Evolutionary conservation across 192 early-diverging fungal species (phyloP), one percentile per base, ranked within the genome.

Genomic region (Haplosporangium gracile): DNA sequence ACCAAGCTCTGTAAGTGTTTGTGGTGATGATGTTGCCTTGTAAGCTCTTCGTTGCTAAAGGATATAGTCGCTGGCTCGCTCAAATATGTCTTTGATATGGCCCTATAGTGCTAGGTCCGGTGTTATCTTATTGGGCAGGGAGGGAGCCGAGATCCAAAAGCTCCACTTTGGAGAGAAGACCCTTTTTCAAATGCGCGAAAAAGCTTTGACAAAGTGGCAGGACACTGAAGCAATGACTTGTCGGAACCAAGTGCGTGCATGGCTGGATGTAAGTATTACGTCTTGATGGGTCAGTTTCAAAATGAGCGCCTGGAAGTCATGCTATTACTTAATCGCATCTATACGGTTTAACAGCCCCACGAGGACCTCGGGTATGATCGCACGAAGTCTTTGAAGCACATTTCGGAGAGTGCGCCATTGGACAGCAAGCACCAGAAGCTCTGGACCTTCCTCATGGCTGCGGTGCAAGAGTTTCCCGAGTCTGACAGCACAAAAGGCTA

Each of bases 231-330:
- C n/a, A n/a, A n/a, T n/a, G n/a, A n/a, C n/a, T n/a, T n/a, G n/a
- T n/a, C n/a, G n/a, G n/a, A n/a, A n/a, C n/a, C n/a, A n/a, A n/a
- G n/a, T n/a, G n/a, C n/a, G n/a, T n/a, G n/a, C n/a, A n/a, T n/a
- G n/a, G n/a, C 29, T 84, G 38, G 82, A 84, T 79, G 82, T 78
- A 84, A 71, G 77, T 78, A 74, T 77, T 63, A 82, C 65, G 43
- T 74, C 11, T 39, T 76, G 26, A 65, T 34, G 69, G 69, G 0
- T 76, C 80, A 38, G 68, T 65, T 13, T 76, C 38, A 71, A 77
- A 36, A 49, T 69, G 81, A 77, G 81, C 43, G 51, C 34, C 13
- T 73, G 71, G 34, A 74, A 69, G 42, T n/a, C n/a, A 71, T 82
- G 53, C 51, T 20, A 60, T 63, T 71, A 65, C 70, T 78, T 55